A percentile compares a stretch with the other conserved stretches of the same genome.
phyloP scores from a whole-genome alignment of 108 stramenopile genomes.

The Cyclotella kingstonii region DNA sequence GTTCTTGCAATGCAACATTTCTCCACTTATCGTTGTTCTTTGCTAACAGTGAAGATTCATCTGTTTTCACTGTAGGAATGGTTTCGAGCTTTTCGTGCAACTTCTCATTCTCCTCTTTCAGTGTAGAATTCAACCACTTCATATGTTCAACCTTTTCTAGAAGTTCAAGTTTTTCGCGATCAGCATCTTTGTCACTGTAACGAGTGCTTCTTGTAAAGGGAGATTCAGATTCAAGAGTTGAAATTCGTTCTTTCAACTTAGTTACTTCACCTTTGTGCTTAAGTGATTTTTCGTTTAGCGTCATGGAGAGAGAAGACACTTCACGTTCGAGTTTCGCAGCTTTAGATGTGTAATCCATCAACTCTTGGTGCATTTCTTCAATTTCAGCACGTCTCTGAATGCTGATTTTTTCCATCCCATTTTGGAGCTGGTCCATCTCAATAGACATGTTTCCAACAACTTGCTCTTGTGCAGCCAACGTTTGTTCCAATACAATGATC shows the following conservation, averaged over 20 bases:
- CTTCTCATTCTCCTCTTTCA: slow-evolving; percentile 76
- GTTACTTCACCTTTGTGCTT: slow-evolving; percentile 65
- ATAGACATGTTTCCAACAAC: slow-evolving; percentile 67
- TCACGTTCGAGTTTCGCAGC: slow-evolving; percentile 65
- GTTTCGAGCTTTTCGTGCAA: slow-evolving; percentile 51
- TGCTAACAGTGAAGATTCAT: slow-evolving; percentile 26
- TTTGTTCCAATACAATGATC: slow-evolving; percentile 73
- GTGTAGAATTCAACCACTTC: slow-evolving; percentile 56
- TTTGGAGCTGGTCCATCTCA: slow-evolving; percentile 88
- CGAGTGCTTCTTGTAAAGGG: slow-evolving; percentile 30
- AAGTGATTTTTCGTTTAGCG: slow-evolving; percentile 65
- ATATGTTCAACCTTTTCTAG: slow-evolving; percentile 66
- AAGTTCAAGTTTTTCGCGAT: slow-evolving; percentile 49
- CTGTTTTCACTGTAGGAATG: slow-evolving; percentile 10
- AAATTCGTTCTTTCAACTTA: slow-evolving; percentile 57
- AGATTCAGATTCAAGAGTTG: slow-evolving; percentile 49
- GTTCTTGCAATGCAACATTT: slow-evolving; percentile 60
- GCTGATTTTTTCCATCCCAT: slow-evolving; percentile 67
- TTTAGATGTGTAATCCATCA: slow-evolving; percentile 61
- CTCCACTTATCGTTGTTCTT: slow-evolving; percentile 60
- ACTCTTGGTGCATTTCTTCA: slow-evolving; percentile 83
- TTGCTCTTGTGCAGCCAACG: slow-evolving; percentile 78
- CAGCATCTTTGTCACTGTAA: slow-evolving; percentile 21
- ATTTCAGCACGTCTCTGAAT: slow-evolving; percentile 70
- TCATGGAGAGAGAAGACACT: slow-evolving; percentile 60